Evolutionary conservation across 2,329 filamentous ascomycete genomes (phyloP), one percentile per base, ranked within the genome.

Genomic region (Dactylellina haptotyla): DNA sequence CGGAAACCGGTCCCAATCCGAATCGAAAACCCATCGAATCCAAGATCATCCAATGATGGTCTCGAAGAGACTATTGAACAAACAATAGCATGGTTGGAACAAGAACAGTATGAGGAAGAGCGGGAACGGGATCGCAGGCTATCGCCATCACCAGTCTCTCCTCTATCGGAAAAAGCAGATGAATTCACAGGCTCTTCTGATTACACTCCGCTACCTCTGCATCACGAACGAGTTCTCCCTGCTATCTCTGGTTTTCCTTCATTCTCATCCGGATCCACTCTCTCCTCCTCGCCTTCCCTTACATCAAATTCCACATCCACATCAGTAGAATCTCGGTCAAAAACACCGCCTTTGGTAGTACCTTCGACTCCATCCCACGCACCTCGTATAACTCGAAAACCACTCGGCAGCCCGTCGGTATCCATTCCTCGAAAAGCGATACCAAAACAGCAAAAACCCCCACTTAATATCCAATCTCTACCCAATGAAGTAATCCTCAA

Each of bases 241-340:
- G 53, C 59, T 5, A 72, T 72, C 12, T 72, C 67, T 32, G 67
- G 67, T 12, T 72, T 65, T 25, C 67, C 67, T 30, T 72, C 67
- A 6, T 72, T 72, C 28, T 72, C 67, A 18, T 72, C 67, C 12
- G 59, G 59, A 10, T 72, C 67, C 5, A 72, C 67, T 8, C 56
- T 72, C 32, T 72, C 67, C 5, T 72, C 67, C 0, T 72, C 67
- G 10, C 67, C 67, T 18, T 72, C 67, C 2, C 56, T 72, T 26
- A 72, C 59, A 20, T 72, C 67, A 0, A 72, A 72, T 51, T 72
- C 67, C 18, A 72, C 67, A 56, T 72, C 59, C 10, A 72, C 67
- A 45, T 72, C 67, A n/a, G 51, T 72, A 28, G 67, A 72, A 53
- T 72, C 67, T 39, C 67, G 67, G 1, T 46, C 67, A 3, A 72